Base-by-base conservation (phyloP, 2,329 filamentous ascomycete genomes). In the Ascomycota sp. region DNA sequence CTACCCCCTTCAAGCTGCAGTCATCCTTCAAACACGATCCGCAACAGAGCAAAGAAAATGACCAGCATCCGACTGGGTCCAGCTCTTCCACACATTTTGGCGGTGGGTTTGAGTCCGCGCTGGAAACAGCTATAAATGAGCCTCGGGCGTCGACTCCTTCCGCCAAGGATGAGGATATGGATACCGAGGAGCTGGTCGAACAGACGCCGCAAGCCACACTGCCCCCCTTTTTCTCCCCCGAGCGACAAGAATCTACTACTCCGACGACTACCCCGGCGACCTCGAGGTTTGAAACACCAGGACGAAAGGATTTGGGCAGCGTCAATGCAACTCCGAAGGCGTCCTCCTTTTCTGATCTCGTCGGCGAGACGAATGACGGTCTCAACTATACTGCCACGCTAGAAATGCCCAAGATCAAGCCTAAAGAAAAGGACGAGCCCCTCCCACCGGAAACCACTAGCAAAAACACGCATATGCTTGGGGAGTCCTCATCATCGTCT, bases 11-110 rank as follows among this genome's bases (percentile, higher is more conserved):
- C 54, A 75, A 76, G 42, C 57, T 81, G 11, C 64, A 66, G 29
- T 73, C 69, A 25, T 72, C 68, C 2, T 82, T 81, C 54, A 70
- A 72, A 44, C 61, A 63, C 7, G 74, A 79, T 41, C 62, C 66
- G 6, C 61, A 62, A 31, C 60, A 66, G 1, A 71, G 69, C 37
- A 64, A 76, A 21, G 68, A 75, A 37, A 53, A 62, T 27, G 59
- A 64, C 7, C 66, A 65, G 39, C 55, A 64, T 11, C 48, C 51
- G 16, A 49, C 51, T n/a, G 27, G 43, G 9, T 34, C 43, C n/a
- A 57, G 57, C 9, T 59, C 60, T 6, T 60, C 56, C 2, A 42
- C 76, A 41, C 3, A 21, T 21, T 78, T 80, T 45, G 67, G 68
- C n/a, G 58, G 56, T 34, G 62, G 56, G 8, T 78, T 81, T 48